These are phyloP conservation scores for Pinus albicaulis DNA, from an alignment of 75 land plant genomes.

Conservation along the genomic window DNA sequence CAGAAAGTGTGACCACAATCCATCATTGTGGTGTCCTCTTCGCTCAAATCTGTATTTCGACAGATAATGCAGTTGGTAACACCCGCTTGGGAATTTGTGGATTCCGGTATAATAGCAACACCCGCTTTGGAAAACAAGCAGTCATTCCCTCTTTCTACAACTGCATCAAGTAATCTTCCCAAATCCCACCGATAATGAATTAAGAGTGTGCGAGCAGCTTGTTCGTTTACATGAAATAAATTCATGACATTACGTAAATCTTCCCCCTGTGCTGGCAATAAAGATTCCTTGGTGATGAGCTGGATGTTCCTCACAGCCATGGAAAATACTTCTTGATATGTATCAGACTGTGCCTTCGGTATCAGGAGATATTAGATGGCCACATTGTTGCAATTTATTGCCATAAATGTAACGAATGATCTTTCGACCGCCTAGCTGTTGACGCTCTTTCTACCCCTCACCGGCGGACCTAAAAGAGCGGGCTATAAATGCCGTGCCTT, in stretches of 20 bases:
- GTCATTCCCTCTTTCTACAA: slow-evolving; percentile 69
- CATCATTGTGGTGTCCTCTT: slow-evolving; percentile 32
- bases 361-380: no score
- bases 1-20: slow-evolving; percentile 76
- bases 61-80: slow-evolving; percentile 61
- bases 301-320: no score
- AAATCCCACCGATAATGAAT: slow-evolving; percentile 87
- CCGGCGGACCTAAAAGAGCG: no score
- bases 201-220: slow-evolving; percentile 79
- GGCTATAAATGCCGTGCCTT: no score
- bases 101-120: slow-evolving; percentile 20
- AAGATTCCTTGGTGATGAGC: slow-evolving; percentile 58
- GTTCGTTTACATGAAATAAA: slow-evolving; percentile 49
- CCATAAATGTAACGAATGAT: no score
- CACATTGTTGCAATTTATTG: no score
- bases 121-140: slow-evolving; percentile 73
- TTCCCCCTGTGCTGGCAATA: slow-evolving; percentile 80
- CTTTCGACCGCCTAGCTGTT: no score
- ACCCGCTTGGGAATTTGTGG: not conserved
- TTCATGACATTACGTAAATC: slow-evolving; percentile 75
- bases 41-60: slow-evolving; percentile 43
- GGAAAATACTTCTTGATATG: no score
- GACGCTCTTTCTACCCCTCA: no score
- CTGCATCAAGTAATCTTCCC: slow-evolving; percentile 48
- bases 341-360: no score